These are phyloP conservation scores for Paxillus rubicundulus DNA, from an alignment of 768 basidiomycete species.

Conservation along the genomic window DNA sequence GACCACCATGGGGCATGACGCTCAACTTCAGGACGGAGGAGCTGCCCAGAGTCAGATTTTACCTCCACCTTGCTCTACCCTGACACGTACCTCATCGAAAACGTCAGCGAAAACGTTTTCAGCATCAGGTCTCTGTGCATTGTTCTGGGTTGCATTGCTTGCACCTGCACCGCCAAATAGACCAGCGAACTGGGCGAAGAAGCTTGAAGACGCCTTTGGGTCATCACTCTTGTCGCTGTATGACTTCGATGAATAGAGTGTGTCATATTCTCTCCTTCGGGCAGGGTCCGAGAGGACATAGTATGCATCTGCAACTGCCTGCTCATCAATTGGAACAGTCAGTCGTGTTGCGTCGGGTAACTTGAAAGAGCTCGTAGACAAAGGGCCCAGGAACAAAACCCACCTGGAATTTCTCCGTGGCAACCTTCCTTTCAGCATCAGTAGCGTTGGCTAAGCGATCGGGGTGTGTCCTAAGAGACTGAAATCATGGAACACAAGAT, in stretches of 20 bases:
- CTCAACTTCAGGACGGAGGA: constrained; percentile 80
- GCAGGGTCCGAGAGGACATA: constrained; percentile 84
- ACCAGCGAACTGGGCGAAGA: constrained; percentile 73
- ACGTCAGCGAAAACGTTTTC: constrained; percentile 85
- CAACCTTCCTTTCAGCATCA: constrained; percentile 62
- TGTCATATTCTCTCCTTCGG: constrained; percentile 71
- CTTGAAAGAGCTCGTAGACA: neutral
- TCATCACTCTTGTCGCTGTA: constrained; percentile 53
- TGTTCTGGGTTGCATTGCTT: constrained; percentile 28
- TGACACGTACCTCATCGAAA: constrained; percentile 74
- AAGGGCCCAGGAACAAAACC: constrained; percentile 3
- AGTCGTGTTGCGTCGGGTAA: neutral
- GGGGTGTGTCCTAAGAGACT: constrained; percentile 71
- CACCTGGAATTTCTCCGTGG: constrained; percentile 87
- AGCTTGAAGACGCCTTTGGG: constrained; percentile 65
- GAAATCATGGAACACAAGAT: constrained; percentile 16
- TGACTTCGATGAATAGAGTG: constrained; percentile 54
- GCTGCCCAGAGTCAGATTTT: constrained; percentile 36
- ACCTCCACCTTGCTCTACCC: neutral
- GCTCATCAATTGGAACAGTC: neutral
- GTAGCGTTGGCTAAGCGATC: constrained; percentile 75
- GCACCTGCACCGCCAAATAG: constrained; percentile 55
- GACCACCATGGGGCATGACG: constrained; percentile 71
- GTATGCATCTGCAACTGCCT: constrained; percentile 92
- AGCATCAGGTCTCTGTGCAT: constrained; percentile 61